Evolutionary conservation across 164 flowering plant species (phyloP), one percentile per base, ranked within the genome.

Genomic region (Magnolia changhungtana): DNA sequence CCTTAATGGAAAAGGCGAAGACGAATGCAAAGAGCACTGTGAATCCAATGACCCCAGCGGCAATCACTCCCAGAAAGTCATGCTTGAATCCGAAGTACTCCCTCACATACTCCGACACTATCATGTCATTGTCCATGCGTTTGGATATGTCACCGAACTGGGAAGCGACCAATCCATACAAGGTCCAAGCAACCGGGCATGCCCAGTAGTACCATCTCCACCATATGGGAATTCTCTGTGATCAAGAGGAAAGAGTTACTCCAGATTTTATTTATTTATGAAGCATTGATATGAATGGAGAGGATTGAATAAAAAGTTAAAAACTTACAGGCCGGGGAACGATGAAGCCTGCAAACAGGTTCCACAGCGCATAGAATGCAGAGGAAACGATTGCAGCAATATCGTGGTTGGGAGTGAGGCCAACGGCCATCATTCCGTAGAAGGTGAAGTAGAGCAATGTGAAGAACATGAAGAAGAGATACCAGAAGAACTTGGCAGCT

Each of bases 401-500:
- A 69, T 84, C 76, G 24, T 82, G 87, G 80, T 91, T 88, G 52
- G 95, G 92, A 37, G 90, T 89, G 49, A 88, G 69, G 31, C 87
- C 92, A 1, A 89, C 95, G 13, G 90, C 77, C 95, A 90, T 91
- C 95, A 91, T 91, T 29, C 91, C 92, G 71, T 87, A 91, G 78
- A 52, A 86, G 67, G 91, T 89, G 84, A 86, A 89, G 86, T 86
- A 91, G n/a, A 89, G 74, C 64, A 91, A 75, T 27, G 92, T 84
- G 83, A 86, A 84, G 85, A 73, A 90, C 85, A 85, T 83, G 86
- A 85, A 89, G 83, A 77, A 86, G 23, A 82, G 23, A 58, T 81
- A 84, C 88, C 86, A 86, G 18, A 84, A 82, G 85, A 88, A 88
- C 75, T 89, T 90, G 14, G 78, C 86, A 4, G 64, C 86, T 2